A percentile compares a stretch with the other conserved stretches of the same genome.
These are phyloP conservation scores for Fusarium compactum DNA, from an alignment of 2,329 filamentous ascomycete genomes.

Conservation along the genomic window DNA sequence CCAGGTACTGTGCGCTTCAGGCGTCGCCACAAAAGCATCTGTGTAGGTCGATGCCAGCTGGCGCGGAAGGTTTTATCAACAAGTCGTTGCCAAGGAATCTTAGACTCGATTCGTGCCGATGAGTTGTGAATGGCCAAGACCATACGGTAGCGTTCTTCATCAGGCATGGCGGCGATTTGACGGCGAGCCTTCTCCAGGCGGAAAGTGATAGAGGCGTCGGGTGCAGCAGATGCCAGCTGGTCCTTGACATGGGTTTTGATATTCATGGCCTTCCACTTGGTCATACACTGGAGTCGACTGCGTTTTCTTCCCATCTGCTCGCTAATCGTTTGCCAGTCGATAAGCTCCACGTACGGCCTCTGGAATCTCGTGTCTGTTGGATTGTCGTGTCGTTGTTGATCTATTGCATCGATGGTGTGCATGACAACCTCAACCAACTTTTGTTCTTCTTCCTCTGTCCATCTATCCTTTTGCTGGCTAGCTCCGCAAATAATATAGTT, in stretches of 20 bases:
- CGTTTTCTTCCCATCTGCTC: slow-evolving; percentile 70
- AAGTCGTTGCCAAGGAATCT: slow-evolving; percentile 64
- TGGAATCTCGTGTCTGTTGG: slow-evolving; percentile 50
- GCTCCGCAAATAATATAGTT: slow-evolving; percentile 73
- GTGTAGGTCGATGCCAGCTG: slow-evolving; percentile 55
- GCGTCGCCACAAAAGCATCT: slow-evolving; percentile 56
- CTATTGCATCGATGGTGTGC: slow-evolving; percentile 58
- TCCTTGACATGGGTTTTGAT: slow-evolving; percentile 52
- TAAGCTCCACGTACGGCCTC: slow-evolving; percentile 63
- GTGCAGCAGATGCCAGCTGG: slow-evolving; percentile 49
- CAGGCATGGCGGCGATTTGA: slow-evolving; percentile 57
- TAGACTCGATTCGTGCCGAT: slow-evolving; percentile 56
- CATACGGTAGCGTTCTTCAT: slow-evolving; percentile 60
- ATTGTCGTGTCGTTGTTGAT: slow-evolving; percentile 58
- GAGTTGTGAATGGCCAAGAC: slow-evolving; percentile 58
- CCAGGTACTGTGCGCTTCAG: slow-evolving; percentile 52
- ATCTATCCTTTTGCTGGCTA: slow-evolving; percentile 64
- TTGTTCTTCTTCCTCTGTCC: slow-evolving; percentile 71
- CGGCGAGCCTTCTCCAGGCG: slow-evolving; percentile 58
- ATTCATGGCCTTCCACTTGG: slow-evolving; percentile 71
- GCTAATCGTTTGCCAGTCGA: slow-evolving; percentile 76
- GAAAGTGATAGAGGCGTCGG: slow-evolving; percentile 56
- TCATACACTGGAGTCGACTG: slow-evolving; percentile 74
- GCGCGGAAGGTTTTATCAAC: slow-evolving; percentile 56
- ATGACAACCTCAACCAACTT: slow-evolving; percentile 65